Evolutionary conservation across 345 rosid genomes (phyloP).

Genomic region (Hirschfeldia incana): DNA sequence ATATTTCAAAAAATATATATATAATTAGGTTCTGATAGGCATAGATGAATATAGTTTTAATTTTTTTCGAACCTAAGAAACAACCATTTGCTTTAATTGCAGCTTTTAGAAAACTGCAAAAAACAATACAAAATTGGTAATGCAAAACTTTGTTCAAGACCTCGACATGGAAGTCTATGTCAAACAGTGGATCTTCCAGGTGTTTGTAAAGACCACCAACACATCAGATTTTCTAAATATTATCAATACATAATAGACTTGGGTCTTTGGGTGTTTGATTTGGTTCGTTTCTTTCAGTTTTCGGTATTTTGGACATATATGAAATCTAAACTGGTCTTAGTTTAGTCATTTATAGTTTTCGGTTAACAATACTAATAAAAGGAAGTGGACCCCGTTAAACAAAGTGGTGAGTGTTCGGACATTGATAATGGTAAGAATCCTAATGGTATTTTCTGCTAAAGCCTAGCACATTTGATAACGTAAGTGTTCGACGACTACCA

Average conservation of each 20-base stretch:
- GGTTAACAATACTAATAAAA: background rate
- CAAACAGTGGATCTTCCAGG: background rate
- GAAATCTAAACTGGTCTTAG: too few relatives aligned
- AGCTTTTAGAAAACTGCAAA: background rate
- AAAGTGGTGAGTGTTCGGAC: background rate
- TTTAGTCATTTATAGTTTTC: too few relatives aligned
- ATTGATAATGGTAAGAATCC: constrained; percentile 3
- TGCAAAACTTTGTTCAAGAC: background rate
- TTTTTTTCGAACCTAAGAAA: background rate
- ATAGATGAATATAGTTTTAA: too few relatives aligned
- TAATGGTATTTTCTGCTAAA: constrained; percentile 8
- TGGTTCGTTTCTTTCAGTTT: background rate
- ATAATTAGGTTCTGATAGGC: too few relatives aligned
- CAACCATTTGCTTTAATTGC: background rate
- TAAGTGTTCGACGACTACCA: constrained; percentile 7
- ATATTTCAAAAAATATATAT: too few relatives aligned
- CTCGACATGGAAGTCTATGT: background rate
- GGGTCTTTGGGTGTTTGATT: background rate
- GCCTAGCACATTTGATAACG: constrained; percentile 2
- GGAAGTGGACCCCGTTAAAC: background rate
- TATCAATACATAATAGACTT: background rate
- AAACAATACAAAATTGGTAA: background rate
- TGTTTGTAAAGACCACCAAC: background rate
- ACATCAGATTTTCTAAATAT: background rate
- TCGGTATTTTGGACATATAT: background rate